Percentiles rank a stretch among this genome's conserved stretches.
Evolutionary conservation across 129 eudicot genomes (phyloP).

Genomic region (Apium graveolens): DNA sequence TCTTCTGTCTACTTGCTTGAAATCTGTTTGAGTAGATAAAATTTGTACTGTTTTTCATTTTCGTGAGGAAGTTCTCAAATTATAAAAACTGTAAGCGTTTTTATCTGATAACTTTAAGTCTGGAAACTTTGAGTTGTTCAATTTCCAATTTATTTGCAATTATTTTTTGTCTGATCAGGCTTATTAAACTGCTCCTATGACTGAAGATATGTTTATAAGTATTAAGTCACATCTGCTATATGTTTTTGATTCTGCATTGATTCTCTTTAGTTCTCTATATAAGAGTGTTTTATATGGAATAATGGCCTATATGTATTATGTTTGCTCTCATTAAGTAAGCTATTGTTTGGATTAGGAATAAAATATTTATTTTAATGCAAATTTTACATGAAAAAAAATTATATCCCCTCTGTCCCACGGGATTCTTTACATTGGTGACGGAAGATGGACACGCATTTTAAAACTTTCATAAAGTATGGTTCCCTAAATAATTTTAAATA

Average conservation of each 20-base stretch:
- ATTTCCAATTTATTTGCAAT: not conserved
- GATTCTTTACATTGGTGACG: no score
- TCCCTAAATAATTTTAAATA: no score
- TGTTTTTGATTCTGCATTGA: no score
- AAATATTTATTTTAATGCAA: no score
- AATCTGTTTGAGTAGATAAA: not conserved
- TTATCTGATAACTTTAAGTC: not conserved
- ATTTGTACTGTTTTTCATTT: not conserved
- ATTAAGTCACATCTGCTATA: not conserved
- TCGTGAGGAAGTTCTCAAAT: not conserved
- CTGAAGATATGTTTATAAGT: not conserved
- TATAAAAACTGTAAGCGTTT: not conserved
- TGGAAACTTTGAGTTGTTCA: not conserved
- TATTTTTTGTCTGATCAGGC: not conserved
- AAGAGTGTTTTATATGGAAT: no score
- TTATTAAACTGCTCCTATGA: not conserved
- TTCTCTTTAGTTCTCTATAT: no score
- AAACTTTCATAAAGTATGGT: no score
- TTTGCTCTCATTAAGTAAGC: not conserved
- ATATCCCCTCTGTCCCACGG: no score
- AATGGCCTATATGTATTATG: no score
- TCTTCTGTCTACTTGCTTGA: not conserved
- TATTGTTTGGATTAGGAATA: not conserved
- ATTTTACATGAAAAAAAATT: no score
- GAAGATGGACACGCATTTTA: no score